Percentiles rank a stretch among this genome's conserved stretches.
These are phyloP conservation scores for Hypericum androsaemum DNA, from an alignment of 345 rosid genomes.

Conservation along the genomic window DNA sequence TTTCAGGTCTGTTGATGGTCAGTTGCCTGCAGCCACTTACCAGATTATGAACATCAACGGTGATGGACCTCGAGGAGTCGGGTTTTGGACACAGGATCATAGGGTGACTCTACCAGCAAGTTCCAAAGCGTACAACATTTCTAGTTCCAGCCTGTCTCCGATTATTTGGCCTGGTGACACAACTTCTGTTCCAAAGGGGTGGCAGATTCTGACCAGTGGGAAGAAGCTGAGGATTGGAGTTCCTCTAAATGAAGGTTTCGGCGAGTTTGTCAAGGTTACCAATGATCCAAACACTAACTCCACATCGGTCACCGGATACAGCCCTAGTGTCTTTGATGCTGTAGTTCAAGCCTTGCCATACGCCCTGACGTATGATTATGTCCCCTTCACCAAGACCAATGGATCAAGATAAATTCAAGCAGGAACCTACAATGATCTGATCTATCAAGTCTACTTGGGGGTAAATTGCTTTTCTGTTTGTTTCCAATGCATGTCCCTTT, in stretches of 20 bases:
- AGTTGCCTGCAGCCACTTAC: slow-evolving; percentile 20
- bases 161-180: slow-evolving; percentile 20
- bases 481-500: no score
- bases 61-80: slow-evolving; percentile 19
- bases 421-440: slow-evolving; percentile 21
- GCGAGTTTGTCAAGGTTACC: slow-evolving; percentile 21
- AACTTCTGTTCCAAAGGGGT: slow-evolving; percentile 13
- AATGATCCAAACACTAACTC: slow-evolving; percentile 3
- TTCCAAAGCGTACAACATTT: background rate
- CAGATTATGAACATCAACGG: slow-evolving; percentile 32
- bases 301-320: slow-evolving; percentile 13
- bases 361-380: slow-evolving; percentile 10
- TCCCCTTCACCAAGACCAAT: slow-evolving; percentile 6
- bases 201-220: slow-evolving; percentile 16
- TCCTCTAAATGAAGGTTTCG: slow-evolving; percentile 23
- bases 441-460: slow-evolving; percentile 12
- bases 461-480: slow-evolving; percentile 1
- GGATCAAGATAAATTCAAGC: slow-evolving; percentile 6
- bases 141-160: slow-evolving; percentile 1
- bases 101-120: slow-evolving; percentile 6
- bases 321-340: slow-evolving; percentile 31
- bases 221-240: slow-evolving; percentile 25
- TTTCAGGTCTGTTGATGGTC: slow-evolving; percentile 22
- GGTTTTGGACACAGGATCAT: slow-evolving; percentile 26
- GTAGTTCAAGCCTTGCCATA: slow-evolving; percentile 16